Base-by-base conservation (phyloP, 129 eudicot species). In the Flaveria trinervia region DNA sequence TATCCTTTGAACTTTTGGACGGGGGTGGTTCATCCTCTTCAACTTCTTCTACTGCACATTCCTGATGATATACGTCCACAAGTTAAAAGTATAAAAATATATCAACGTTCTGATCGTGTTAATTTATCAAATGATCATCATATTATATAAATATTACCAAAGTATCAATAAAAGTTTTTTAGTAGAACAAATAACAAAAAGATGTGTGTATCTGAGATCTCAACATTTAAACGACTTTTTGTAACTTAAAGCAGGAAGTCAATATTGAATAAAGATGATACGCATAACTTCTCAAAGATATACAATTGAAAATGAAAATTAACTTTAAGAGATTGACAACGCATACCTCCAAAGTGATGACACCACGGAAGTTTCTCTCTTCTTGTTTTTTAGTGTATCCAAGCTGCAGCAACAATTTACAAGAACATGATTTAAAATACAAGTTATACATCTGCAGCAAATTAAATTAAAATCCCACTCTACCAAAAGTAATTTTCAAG, bases 351-450 rank as follows among this genome's bases (percentile, higher is more conserved):
- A 95, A 83, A 83, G 96, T 91, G 68, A 95, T 89, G 57, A 91
- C 97, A n/a, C 99, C 99, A 36, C 96, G 99, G 54, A 95, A 95
- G 79, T 89, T 90, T 14, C 87, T 83, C 84, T 95, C 99, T 88
- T 95, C 99, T 82, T 89, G 97, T 68, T 95, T 95, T 61, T 91
- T 95, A 49, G 99, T 95, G 87, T 95, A 95, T 36, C 99, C 99
- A 84, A 95, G 99, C 99, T 95, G 96, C 84, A 87, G 10, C 1
- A n/a, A 36, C 69, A 7, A 36, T 39, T 66, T 66, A 66, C 49
- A 66, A 36, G n/a, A 39, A 9, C 50, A 66, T 77, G 54, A 76
- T 76, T 76, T 17, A 14, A 6, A 48, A 30, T 75, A 17, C 39
- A 75, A 64, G 28, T 48, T 30, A 75, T 30, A 30, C 7, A 26